Evolutionary conservation across 2,329 filamentous ascomycete genomes (phyloP).

Genomic region (Aspergillus versicolor): DNA sequence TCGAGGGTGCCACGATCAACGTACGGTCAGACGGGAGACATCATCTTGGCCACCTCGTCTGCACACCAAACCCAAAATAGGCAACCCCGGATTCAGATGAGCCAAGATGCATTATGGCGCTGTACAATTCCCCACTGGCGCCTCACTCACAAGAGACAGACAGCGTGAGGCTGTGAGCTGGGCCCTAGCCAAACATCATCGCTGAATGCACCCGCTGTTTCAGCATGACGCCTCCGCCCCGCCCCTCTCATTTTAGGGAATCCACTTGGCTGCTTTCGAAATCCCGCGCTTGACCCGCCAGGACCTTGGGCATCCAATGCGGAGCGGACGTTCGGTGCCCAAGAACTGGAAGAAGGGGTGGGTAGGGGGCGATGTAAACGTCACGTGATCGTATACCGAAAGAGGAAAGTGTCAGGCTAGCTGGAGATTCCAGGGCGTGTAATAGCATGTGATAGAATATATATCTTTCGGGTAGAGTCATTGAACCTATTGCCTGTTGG

Average conservation of each 20-base stretch:
- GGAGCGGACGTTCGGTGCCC: slow-evolving; percentile 1
- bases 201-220: neutral
- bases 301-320: neutral
- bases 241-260: neutral
- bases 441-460: neutral
- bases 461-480: no score
- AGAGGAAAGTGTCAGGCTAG: slow-evolving; percentile 1
- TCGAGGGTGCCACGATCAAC: neutral
- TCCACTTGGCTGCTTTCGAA: neutral
- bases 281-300: neutral
- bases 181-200: neutral
- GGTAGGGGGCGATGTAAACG: slow-evolving; percentile 1
- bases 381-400: neutral
- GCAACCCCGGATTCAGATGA: no score
- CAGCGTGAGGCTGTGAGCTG: neutral
- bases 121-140: neutral
- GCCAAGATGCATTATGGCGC: neutral
- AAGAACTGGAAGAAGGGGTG: neutral
- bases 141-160: neutral
- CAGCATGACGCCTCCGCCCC: neutral
- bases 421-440: neutral
- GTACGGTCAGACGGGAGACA: neutral
- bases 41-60: neutral
- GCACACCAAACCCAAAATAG: neutral
- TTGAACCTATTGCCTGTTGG: no score